Evolutionary conservation across 1,284 basidiomycete species (phyloP), one percentile per base, ranked within the genome.

Genomic region (Acaromyces ingoldii): DNA sequence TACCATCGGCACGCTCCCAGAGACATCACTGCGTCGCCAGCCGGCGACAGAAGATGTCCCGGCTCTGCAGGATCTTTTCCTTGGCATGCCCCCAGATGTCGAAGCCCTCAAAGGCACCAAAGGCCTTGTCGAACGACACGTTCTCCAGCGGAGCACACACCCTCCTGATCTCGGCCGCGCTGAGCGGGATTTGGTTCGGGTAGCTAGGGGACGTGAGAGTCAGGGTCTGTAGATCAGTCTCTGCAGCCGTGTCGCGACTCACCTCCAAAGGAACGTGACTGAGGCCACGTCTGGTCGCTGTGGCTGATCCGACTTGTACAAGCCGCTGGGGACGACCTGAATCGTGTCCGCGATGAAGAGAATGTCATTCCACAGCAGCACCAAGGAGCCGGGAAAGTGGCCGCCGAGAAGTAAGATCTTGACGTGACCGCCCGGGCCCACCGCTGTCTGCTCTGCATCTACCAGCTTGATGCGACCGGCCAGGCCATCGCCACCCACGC

Each of bases 111-210:
- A 62, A 62, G 11, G 59, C 59, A 15, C 60, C 59, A 54, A 62
- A 62, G 13, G 60, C 59, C 24, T 61, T 61, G 17, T 21, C 39
- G 41, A 62, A 62, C 6, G 22, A 17, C 17, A 62, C 51, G 10
- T 58, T 41, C 31, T 62, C 59, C 13, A 62, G 49, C 9, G 59
- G 59, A 17, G 26, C 7, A 37, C 59, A 62, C 1, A 62, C 59
- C 11, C 34, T 17, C 31, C 15, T 30, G 7, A 62, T 42, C 34
- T 62, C 59, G 13, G 17, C 28, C 2, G 42, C 55, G 30, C 46
- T 62, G 4, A 62, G 42, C 24, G 59, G 59, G 36, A 62, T 62
- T 45, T 58, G 53, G 50, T 62, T 62, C 19, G 59, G 59, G 40
- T 62, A 62, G 46, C 59, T 19, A 24, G 15, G 39, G 17, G 15